Percentiles rank a stretch among this genome's conserved stretches.
These are phyloP conservation scores for Oxyria digyna DNA, from an alignment of 148 eudicot species.

Conservation along the genomic window DNA sequence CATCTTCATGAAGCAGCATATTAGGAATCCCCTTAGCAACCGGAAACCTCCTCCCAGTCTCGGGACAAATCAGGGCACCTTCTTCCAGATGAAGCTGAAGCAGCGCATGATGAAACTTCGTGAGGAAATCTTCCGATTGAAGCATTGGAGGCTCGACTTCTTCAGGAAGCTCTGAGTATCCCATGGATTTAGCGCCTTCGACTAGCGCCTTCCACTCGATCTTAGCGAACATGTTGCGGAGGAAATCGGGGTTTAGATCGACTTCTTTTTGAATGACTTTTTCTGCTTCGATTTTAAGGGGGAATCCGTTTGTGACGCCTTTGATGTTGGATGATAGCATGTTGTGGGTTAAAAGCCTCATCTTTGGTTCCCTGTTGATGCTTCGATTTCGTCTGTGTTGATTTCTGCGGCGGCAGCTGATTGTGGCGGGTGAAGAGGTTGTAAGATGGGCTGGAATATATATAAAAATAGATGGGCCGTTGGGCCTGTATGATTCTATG, in stretches of 20 bases:
- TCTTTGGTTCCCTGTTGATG: slow-evolving; percentile 13
- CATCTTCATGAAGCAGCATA: slow-evolving; percentile 74
- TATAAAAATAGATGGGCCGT: background rate
- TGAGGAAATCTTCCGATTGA: slow-evolving; percentile 34
- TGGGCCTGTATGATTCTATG: background rate
- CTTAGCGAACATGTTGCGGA: slow-evolving; percentile 65
- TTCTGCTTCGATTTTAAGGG: slow-evolving; percentile 50
- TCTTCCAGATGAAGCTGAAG: slow-evolving; percentile 82
- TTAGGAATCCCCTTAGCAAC: slow-evolving; percentile 58
- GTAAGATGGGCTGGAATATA: background rate
- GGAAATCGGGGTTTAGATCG: slow-evolving; percentile 61
- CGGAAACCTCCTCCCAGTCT: slow-evolving; percentile 52
- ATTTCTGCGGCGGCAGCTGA: background rate
- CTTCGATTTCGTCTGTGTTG: background rate
- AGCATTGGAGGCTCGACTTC: slow-evolving; percentile 33
- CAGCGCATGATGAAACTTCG: slow-evolving; percentile 63
- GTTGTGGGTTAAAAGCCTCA: slow-evolving; percentile 93
- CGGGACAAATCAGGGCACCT: slow-evolving; percentile 81
- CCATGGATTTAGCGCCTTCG: slow-evolving; percentile 60
- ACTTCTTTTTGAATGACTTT: slow-evolving; percentile 54
- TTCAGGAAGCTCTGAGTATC: slow-evolving; percentile 55
- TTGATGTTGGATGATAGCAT: slow-evolving; percentile 90
- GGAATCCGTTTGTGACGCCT: slow-evolving; percentile 76
- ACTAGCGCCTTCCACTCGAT: slow-evolving; percentile 70
- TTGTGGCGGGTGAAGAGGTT: background rate